Base-by-base conservation (phyloP, 2,329 filamentous ascomycete species). In the Ophioceras dolichostomum region DNA sequence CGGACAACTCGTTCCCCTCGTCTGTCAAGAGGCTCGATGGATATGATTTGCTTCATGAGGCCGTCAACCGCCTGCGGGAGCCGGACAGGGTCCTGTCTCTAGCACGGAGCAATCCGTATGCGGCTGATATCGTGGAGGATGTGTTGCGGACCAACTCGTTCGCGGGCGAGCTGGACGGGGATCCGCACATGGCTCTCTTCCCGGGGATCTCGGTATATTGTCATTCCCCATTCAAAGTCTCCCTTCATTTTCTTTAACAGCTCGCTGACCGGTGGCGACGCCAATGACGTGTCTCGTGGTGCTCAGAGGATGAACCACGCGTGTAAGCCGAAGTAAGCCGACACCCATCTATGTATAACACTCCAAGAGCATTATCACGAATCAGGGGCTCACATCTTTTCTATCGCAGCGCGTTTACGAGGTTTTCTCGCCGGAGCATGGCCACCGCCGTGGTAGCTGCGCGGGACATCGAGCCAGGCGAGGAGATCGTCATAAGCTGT, bases 101-200 rank as follows among this genome's bases (percentile, higher is more conserved):
- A 14, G 54, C 49, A 13, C 42, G 48, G 31, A 55, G 49, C 24
- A 57, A 44, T 37, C 37, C 43, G 1, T 37, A 44, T 7, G 52
- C 55, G 1, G 41, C 37, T 13, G 50, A 58, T 36, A 43, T 47
- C 5, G 39, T 60, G 4, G 56, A 60, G 44, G 52, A 59, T 26
- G 43, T 59, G 4, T 36, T 59, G 38, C 45, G 56, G 39, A 58
- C 55, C 3, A 60, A 61, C 38, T 46, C 53, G 3, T 55, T 59
- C 30, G 41, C 46, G 4, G 50, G 49, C 5, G 37, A 42, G 10
- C 27, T 59, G 3, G 48, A 47, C 2, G 49, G 42, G 5, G 41
- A 40, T 22, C 14, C 37, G 22, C 42, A 49, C 30, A 48, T 51
- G 43, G 48, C 26, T 18, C n/a, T 37, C 27, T 36, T 16, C 12